Evolutionary conservation across 768 basidiomycete genomes (phyloP), one percentile per base, ranked within the genome.

Genomic region (Lactarius psammicola): DNA sequence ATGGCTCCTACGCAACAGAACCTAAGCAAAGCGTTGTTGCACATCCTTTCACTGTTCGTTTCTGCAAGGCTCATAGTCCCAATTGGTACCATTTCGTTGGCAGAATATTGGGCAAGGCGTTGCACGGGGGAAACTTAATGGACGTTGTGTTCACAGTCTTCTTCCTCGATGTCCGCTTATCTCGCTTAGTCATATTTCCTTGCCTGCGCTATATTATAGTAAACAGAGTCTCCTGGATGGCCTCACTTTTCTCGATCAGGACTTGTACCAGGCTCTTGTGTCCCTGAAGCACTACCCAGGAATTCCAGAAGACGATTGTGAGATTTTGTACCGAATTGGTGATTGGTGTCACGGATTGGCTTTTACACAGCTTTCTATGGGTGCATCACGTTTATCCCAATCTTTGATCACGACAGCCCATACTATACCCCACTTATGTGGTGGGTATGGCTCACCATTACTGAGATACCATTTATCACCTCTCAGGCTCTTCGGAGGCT

Each of bases 71-170:
- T 0, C 89, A 93, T 72, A 94, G 88, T 72, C 79, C 98, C 56
- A 85, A 84, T 49, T 98, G 96, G 96, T 98, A 92, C 74, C 83
- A 87, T 1, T 95, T 96, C 76, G 89, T 98, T 66, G 96, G 96
- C 0, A 82, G 93, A 1, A 91, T 99, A 23, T 81, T 99, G 1
- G 96, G 95, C 6, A 98, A 98, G 74, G 97, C 96, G 0, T 81
- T 99, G 74, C 98, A 99, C 72, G 93, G 98, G 60, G 95, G 95
- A 1, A 97, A 98, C 55, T 80, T 99, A 8, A 88, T 95, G 17
- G 94, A 98, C 69, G 94, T 98, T 3, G 90, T 90, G 0, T 98
- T 98, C 75, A 95, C 97, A 3, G 86, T 87, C 2, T 99, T 98
- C 81, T 98, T 98, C 82, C 80, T 97, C 62, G 85, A 94, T 82